Evolutionary conservation across 495 filamentous ascomycete genomes (phyloP).

Genomic region (Aspergillus panamensis): DNA sequence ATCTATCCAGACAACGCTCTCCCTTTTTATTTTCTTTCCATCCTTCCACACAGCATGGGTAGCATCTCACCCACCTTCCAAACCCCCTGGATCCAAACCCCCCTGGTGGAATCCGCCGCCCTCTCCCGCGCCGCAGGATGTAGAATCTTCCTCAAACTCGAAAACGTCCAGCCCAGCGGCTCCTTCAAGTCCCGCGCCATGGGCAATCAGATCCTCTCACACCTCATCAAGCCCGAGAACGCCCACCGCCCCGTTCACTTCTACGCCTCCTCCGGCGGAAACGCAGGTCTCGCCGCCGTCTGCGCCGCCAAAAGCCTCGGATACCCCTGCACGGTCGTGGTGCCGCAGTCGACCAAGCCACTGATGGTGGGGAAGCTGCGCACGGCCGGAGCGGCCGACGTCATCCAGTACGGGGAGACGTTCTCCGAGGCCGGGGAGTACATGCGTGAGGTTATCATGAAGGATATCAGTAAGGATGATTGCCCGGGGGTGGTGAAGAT

Average conservation of each 20-base stretch:
- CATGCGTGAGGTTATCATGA: slow-evolving; percentile 61
- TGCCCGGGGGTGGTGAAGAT: slow-evolving; percentile 66
- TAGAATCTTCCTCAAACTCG: slow-evolving; percentile 86
- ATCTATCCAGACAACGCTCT: neutral
- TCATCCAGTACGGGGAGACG: slow-evolving; percentile 65
- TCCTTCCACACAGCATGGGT: neutral
- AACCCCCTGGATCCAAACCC: slow-evolving; percentile 68
- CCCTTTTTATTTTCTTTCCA: neutral
- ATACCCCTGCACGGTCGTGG: slow-evolving; percentile 77
- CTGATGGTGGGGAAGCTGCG: slow-evolving; percentile 73
- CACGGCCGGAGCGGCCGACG: slow-evolving; percentile 62
- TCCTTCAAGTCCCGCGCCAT: slow-evolving; percentile 95
- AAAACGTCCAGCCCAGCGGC: slow-evolving; percentile 86
- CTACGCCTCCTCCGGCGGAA: slow-evolving; percentile 85
- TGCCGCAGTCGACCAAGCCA: slow-evolving; percentile 62
- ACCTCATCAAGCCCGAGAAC: slow-evolving; percentile 45
- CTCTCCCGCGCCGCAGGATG: slow-evolving; percentile 72
- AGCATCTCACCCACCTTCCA: slow-evolving; percentile 29
- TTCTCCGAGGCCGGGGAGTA: slow-evolving; percentile 77
- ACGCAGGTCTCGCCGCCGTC: slow-evolving; percentile 88
- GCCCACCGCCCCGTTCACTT: slow-evolving; percentile 58
- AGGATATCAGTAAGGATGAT: slow-evolving; percentile 11
- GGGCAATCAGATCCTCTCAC: slow-evolving; percentile 69
- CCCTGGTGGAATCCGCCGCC: slow-evolving; percentile 61
- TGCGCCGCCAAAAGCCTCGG: slow-evolving; percentile 67